These are phyloP conservation scores for Insectozyma bohioensis DNA, from an alignment of 1,139 yeast species.

Conservation along the genomic window DNA sequence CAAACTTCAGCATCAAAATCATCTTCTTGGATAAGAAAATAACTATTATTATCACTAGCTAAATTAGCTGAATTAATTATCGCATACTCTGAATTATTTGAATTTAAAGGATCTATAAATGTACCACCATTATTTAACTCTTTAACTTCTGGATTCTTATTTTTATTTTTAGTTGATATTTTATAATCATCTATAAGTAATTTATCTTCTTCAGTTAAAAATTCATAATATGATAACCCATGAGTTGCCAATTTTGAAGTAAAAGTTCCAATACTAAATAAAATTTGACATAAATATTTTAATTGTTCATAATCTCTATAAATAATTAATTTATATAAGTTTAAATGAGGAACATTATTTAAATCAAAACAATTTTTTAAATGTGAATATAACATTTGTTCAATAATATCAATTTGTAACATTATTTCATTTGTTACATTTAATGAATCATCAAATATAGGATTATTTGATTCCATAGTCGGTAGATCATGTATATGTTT, in stretches of 20 bases:
- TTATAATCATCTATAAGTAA: slow-evolving; percentile 13
- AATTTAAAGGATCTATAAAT: slow-evolving; percentile 4
- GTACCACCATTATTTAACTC: not conserved
- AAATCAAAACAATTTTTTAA: slow-evolving; percentile 8
- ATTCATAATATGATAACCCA: slow-evolving; percentile 21
- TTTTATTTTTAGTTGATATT: slow-evolving; percentile 10
- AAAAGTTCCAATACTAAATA: slow-evolving; percentile 21
- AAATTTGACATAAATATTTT: slow-evolving; percentile 17
- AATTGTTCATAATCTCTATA: slow-evolving; percentile 19
- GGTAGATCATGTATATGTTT: too few relatives aligned
- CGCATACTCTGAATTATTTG: slow-evolving; percentile 7
- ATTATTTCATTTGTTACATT: slow-evolving; percentile 10
- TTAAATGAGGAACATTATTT: slow-evolving; percentile 10
- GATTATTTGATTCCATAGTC: slow-evolving; percentile 2
- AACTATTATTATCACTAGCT: slow-evolving; percentile 3
- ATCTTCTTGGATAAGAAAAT: slow-evolving; percentile 16
- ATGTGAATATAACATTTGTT: slow-evolving; percentile 16
- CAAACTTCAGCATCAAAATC: slow-evolving; percentile 21
- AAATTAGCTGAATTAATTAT: not conserved
- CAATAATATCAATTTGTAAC: slow-evolving; percentile 16
- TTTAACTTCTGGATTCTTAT: slow-evolving; percentile 9
- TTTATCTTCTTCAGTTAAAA: slow-evolving; percentile 19
- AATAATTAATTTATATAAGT: slow-evolving; percentile 17
- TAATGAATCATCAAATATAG: slow-evolving; percentile 1
- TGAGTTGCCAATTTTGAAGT: slow-evolving; percentile 22